Base-by-base conservation (phyloP, 1,284 basidiomycete species). In the Cryptococcus sp. region DNA sequence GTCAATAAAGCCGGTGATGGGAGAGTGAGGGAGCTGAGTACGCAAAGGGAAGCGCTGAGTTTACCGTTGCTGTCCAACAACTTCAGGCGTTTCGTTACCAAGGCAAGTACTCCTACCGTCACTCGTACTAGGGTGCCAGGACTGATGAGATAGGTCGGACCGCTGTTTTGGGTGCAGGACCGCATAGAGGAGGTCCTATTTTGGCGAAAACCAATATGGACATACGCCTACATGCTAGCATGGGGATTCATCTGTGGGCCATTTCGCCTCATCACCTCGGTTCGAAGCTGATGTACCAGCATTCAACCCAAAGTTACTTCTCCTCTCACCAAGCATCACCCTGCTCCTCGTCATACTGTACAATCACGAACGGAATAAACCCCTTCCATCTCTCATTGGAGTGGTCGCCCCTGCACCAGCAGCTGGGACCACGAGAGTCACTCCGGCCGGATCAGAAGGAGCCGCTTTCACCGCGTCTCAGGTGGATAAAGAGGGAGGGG, bases 201-300 rank as follows among this genome's bases (percentile, higher is more conserved):
- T 53, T 77, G 75, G 75, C 62, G 72, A 34, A 75, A 73, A 55
- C 72, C 73, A 2, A 53, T 59, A 4, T 74, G 72, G 73, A 74
- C 73, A 2, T 70, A 69, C 66, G 64, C 70, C 5, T 77, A 62
- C 60, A 61, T 76, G 49, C 48, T 74, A 25, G 48, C 54, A 0
- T 77, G 75, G 75, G 59, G 62, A 0, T 72, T 76, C 50, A 70
- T 74, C 47, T 71, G 74, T 75, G 36, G 40, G 70, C 63, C 3
- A 9, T 4, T 23, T 13, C 23, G 5, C 31, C 4, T n/a, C n/a
- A 25, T 45, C 45, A 14, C 22, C 9, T 4, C 7, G 5, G 21
- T 25, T 51, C 9, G 44, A 7, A 42, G 24, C 45, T 39, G 11
- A 46, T 16, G 4, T 32, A n/a, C 22, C 51, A 74, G 72, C 66